Percentiles rank a stretch among this genome's conserved stretches.
These are phyloP conservation scores for Zygoascus ofunaensis DNA, from an alignment of 805 yeast genomes.

Conservation along the genomic window DNA sequence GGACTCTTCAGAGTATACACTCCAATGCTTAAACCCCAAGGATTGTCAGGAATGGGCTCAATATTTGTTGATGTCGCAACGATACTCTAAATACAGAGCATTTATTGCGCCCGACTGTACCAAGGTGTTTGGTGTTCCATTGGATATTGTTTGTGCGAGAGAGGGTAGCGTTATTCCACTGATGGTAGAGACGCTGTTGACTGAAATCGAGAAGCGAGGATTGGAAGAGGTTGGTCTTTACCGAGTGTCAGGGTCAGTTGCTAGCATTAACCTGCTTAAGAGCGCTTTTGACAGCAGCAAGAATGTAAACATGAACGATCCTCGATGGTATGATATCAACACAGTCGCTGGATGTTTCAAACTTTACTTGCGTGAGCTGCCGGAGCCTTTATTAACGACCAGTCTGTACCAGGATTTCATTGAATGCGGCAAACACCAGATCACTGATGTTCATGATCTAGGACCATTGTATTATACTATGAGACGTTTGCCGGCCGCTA, in stretches of 20 bases:
- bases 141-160: slow-evolving; percentile 63
- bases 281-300: slow-evolving; percentile 46
- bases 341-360: slow-evolving; percentile 85
- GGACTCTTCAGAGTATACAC: slow-evolving; percentile 45
- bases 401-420: slow-evolving; percentile 51
- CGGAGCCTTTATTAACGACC: slow-evolving; percentile 70
- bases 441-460: slow-evolving; percentile 19
- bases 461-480: slow-evolving; percentile 27
- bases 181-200: slow-evolving; percentile 55
- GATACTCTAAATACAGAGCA: slow-evolving; percentile 14
- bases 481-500: slow-evolving; percentile 48
- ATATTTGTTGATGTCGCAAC: slow-evolving; percentile 20
- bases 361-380: slow-evolving; percentile 72
- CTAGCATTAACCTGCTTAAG: slow-evolving; percentile 45
- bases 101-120: slow-evolving; percentile 24
- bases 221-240: slow-evolving; percentile 86
- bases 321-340: slow-evolving; percentile 68
- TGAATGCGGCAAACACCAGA: slow-evolving; percentile 21
- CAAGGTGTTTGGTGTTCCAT: slow-evolving; percentile 79
- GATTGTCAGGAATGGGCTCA: slow-evolving; percentile 73
- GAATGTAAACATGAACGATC: slow-evolving; percentile 38
- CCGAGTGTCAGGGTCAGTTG: slow-evolving; percentile 59
- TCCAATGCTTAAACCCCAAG: slow-evolving; percentile 54
- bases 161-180: slow-evolving; percentile 56
- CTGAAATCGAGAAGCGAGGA: slow-evolving; percentile 78